phyloP scores from a whole-genome alignment of 2,329 filamentous ascomycete genomes.

The Chrysosporium queenslandicum region DNA sequence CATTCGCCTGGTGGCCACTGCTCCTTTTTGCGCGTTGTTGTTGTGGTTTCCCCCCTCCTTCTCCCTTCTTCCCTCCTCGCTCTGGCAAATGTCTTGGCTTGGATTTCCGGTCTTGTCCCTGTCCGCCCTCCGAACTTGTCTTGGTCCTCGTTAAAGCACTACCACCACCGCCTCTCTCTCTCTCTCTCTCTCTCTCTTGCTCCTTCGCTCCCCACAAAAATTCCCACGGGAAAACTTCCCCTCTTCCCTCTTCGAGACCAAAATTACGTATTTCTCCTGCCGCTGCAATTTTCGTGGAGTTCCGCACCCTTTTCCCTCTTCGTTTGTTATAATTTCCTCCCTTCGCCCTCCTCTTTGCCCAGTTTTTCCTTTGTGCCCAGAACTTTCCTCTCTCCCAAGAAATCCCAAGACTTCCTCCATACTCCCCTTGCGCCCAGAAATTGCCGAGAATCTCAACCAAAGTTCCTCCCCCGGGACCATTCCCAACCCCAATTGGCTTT shows the following conservation, averaged over 20 bases:
- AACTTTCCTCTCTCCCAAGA: constrained; percentile 15
- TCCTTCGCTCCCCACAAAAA: not conserved
- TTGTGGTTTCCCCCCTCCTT: not conserved
- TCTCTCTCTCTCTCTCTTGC: no score
- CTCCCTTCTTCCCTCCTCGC: not conserved
- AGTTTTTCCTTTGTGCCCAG: constrained; percentile 12
- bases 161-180: no score
- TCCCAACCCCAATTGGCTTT: not conserved
- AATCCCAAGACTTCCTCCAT: constrained; percentile 11
- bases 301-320: not conserved
- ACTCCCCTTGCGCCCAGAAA: constrained; percentile 8
- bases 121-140: constrained; percentile 14
- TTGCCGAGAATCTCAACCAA: constrained; percentile 7
- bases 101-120: constrained; percentile 14
- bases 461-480: constrained; percentile 6
- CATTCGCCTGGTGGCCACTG: not conserved
- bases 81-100: constrained; percentile 12
- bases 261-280: not conserved
- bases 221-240: not conserved
- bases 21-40: not conserved
- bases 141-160: not conserved
- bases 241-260: not conserved
- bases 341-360: constrained; percentile 1
- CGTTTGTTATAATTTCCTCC: constrained; percentile 4
- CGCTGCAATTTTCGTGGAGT: not conserved